Conservation (phyloP, 352 stramenopile species). For the Globisporangium viniferum region DNA sequence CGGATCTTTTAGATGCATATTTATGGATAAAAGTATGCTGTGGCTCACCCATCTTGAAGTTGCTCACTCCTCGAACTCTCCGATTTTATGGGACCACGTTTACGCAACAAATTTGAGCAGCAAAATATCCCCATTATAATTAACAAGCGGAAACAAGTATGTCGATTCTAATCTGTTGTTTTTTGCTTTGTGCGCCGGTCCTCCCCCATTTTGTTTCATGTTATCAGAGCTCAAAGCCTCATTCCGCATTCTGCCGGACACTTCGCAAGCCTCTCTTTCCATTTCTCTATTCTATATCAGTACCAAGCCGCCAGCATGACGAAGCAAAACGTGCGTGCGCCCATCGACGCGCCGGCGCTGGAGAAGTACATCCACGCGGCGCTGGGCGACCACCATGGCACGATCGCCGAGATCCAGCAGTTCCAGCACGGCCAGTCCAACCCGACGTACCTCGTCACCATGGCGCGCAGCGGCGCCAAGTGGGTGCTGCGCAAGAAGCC, state of each 20-base stretch:
- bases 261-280: neutral
- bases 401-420: slow-evolving; percentile 62
- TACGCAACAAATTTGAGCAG: slow-evolving; percentile 2
- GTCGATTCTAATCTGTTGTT: no score
- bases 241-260: neutral
- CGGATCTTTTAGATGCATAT: no score
- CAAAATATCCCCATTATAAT: neutral
- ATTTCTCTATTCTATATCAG: neutral
- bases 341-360: slow-evolving; percentile 48
- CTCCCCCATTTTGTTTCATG: neutral
- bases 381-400: slow-evolving; percentile 48
- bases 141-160: neutral
- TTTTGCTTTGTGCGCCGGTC: no score
- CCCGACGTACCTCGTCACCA: slow-evolving; percentile 81
- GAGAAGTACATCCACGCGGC: slow-evolving; percentile 45
- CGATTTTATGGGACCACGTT: neutral
- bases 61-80: neutral
- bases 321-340: slow-evolving; percentile 49
- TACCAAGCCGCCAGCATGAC: slow-evolving; percentile 25
- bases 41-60: slow-evolving; percentile 4
- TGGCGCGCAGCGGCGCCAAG: slow-evolving; percentile 44
- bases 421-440: slow-evolving; percentile 88
- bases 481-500: slow-evolving; percentile 87
- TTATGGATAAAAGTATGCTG: neutral
- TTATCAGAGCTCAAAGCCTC: neutral